Conservation (phyloP, 129 eudicot species). For the Tagetes erecta region DNA sequence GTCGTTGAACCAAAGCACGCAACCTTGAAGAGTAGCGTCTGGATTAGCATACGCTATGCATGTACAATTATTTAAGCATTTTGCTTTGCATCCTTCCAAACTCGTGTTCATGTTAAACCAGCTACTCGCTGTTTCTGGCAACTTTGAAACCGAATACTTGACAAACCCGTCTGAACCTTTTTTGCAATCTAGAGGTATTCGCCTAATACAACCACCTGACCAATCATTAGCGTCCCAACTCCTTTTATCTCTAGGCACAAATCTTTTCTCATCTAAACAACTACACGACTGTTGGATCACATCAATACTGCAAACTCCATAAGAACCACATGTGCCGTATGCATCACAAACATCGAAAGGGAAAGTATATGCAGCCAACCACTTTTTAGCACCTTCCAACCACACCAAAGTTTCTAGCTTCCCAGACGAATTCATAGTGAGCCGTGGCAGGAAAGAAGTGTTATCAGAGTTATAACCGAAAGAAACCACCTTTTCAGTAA, state of each 20-base stretch:
- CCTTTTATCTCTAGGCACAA: slow-evolving; percentile 31
- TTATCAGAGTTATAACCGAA: background rate
- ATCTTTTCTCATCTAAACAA: slow-evolving; percentile 40
- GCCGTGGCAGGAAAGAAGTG: background rate
- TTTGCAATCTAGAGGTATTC: slow-evolving; percentile 33
- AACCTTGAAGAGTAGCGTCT: slow-evolving; percentile 15
- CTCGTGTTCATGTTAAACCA: slow-evolving; percentile 41
- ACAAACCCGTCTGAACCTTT: slow-evolving; percentile 43
- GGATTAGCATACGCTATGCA: slow-evolving; percentile 47
- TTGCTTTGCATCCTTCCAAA: slow-evolving; percentile 33
- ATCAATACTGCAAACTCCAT: slow-evolving; percentile 39
- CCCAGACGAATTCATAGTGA: slow-evolving; percentile 8
- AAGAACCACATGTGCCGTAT: slow-evolving; percentile 34
- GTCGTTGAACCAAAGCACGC: slow-evolving; percentile 24
- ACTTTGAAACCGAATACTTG: slow-evolving; percentile 22
- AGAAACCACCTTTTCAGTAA: background rate
- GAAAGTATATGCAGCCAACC: slow-evolving; percentile 26
- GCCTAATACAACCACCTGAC: slow-evolving; percentile 50
- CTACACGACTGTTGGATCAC: slow-evolving; percentile 22
- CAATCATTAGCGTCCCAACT: slow-evolving; percentile 43
- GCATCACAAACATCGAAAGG: slow-evolving; percentile 47
- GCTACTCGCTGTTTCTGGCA: slow-evolving; percentile 40
- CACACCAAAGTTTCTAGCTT: slow-evolving; percentile 19
- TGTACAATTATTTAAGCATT: slow-evolving; percentile 38
- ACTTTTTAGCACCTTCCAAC: slow-evolving; percentile 25